Base-by-base conservation (phyloP, 2,329 filamentous ascomycete species). In the Ophiocordyceps australis region DNA sequence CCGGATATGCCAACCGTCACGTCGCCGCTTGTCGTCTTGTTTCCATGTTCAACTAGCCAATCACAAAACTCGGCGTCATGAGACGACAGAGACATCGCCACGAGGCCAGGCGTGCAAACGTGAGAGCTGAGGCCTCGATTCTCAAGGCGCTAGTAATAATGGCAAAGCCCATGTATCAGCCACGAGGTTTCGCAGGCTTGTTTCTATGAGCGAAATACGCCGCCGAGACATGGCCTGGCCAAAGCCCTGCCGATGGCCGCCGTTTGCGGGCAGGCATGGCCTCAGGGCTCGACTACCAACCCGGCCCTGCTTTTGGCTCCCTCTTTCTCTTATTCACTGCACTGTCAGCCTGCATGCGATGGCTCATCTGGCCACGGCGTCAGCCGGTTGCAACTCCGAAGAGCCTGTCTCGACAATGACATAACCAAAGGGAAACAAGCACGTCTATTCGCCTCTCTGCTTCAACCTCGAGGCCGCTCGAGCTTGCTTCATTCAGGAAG, bases 151-250 rank as follows among this genome's bases (percentile, higher is more conserved):
- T n/a, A n/a, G n/a, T n/a, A n/a, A 19, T 10, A 19, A 19, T 10
- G 17, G 19, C 24, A 18, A 18, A 14, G 24, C 7, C 14, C 12
- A 28, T 21, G 26, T 28, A 20, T n/a, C 20, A 17, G 6, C 12
- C 5, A n/a, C 15, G 26, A 28, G 12, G 26, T 13, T 3, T 12
- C 13, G 10, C 13, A 17, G 16, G 21, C 22, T 5, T 8, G 9
- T 5, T 12, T 15, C 11, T 29, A 29, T 29, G 27, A n/a, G 27
- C 31, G 33, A 35, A 28, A 35, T 35, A 35, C 33, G 24, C 21
- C 24, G 13, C 7, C 20, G 33, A 28, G 29, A 33, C 33, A 24
- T 35, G 23, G 21, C 16, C 17, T 10, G 17, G 17, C 17, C 7
- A 19, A 10, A 9, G 20, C 12, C 14, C 13, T 9, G 17, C 12